Conservation (phyloP, 2,329 filamentous ascomycete species). For the Nigrospora osmanthi region DNA sequence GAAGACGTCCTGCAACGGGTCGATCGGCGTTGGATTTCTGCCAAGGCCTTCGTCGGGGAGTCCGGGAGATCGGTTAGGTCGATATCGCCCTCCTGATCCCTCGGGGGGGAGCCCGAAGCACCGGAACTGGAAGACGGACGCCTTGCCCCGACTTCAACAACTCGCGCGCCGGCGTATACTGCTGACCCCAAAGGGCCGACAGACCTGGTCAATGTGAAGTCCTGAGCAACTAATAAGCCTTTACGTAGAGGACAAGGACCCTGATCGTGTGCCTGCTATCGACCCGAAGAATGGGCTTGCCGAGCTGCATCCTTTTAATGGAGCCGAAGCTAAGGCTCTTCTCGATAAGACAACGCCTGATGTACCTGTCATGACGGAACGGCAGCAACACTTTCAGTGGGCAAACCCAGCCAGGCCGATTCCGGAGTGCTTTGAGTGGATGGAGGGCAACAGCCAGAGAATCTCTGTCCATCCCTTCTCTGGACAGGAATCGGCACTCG, state of each 20-base stretch:
- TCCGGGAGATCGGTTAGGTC: no score
- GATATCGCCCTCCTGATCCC: no score
- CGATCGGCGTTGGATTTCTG: no score
- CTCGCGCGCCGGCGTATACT: neutral
- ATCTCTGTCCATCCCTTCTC: constrained; percentile 1
- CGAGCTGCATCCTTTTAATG: no score
- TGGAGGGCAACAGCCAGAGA: neutral
- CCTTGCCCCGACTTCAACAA: no score
- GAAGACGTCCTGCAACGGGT: no score
- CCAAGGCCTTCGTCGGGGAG: no score
- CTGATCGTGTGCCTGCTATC: neutral
- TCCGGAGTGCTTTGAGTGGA: constrained; percentile 1
- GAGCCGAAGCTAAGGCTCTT: no score
- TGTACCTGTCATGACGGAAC: constrained; percentile 1
- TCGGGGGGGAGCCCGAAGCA: no score
- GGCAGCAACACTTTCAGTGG: constrained; percentile 1
- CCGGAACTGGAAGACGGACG: no score
- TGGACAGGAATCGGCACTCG: neutral
- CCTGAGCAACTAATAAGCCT: neutral
- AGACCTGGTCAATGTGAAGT: neutral
- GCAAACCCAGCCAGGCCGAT: neutral
- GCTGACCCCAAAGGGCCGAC: neutral
- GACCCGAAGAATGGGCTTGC: neutral
- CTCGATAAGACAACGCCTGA: neutral
- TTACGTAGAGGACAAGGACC: neutral